Evolutionary conservation across 2,329 filamentous ascomycete genomes (phyloP).

Genomic region (Monilinia fructicola): DNA sequence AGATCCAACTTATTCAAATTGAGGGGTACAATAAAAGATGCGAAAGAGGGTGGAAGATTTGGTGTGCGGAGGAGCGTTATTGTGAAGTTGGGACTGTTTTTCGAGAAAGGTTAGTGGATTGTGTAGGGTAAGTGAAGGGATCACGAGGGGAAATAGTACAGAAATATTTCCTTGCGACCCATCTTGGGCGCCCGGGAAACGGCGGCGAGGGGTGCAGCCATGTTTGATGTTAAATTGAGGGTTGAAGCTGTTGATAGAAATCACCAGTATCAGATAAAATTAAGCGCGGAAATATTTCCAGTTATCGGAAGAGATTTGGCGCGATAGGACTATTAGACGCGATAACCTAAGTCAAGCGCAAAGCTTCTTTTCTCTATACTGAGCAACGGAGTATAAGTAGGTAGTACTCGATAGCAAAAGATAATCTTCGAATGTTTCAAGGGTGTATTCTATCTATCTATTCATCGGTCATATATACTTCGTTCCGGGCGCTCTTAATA

Average conservation of each 20-base stretch:
- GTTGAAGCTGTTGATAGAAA: slow-evolving; percentile 20
- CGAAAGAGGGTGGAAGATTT: slow-evolving; percentile 73
- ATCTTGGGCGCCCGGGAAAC: slow-evolving; percentile 41
- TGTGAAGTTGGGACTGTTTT: slow-evolving; percentile 71
- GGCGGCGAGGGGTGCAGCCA: slow-evolving; percentile 28
- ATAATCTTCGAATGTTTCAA: no score
- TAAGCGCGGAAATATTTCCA: slow-evolving; percentile 8
- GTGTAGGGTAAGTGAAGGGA: background rate
- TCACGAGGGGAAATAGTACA: slow-evolving; percentile 46
- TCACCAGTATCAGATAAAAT: slow-evolving; percentile 12
- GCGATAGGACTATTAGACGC: background rate
- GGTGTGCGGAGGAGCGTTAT: slow-evolving; percentile 75
- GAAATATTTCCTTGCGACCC: slow-evolving; percentile 55
- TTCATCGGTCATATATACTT: no score
- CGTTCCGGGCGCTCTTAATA: no score
- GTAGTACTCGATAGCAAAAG: no score
- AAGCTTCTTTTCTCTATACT: background rate
- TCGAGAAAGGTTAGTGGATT: slow-evolving; percentile 19
- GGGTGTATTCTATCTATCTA: no score
- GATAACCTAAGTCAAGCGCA: background rate
- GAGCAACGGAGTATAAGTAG: no score
- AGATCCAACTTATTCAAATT: slow-evolving; percentile 95
- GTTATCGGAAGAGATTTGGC: background rate
- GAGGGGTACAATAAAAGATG: slow-evolving; percentile 87
- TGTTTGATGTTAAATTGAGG: slow-evolving; percentile 15